Percentiles rank a stretch among this genome's conserved stretches.
Conservation (phyloP, 2,329 filamentous ascomycete species). For the Hypoxylon sp. region DNA sequence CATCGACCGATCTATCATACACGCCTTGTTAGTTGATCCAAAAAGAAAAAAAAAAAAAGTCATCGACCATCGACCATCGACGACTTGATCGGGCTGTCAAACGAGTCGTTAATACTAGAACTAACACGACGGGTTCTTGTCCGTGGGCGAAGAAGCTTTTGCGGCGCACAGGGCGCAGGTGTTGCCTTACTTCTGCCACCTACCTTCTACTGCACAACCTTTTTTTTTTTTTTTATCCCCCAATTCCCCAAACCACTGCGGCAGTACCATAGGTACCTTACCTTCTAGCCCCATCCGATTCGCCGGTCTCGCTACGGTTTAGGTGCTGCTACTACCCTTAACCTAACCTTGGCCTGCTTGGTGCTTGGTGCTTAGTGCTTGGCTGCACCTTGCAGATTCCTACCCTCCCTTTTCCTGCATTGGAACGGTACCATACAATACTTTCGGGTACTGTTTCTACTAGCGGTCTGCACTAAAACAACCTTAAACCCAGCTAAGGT, state of each 20-base stretch:
- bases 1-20: slow-evolving; percentile 1
- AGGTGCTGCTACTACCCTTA: slow-evolving; percentile 23
- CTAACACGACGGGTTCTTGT: slow-evolving; percentile 33
- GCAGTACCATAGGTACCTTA: neutral
- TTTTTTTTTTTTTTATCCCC: neutral
- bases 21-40: neutral
- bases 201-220: slow-evolving; percentile 5
- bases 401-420: slow-evolving; percentile 22
- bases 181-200: neutral
- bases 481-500: slow-evolving; percentile 41
- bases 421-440: slow-evolving; percentile 25
- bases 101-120: slow-evolving; percentile 21
- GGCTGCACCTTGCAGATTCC: slow-evolving; percentile 25
- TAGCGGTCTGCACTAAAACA: slow-evolving; percentile 38
- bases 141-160: slow-evolving; percentile 20
- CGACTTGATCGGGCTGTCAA: slow-evolving; percentile 4
- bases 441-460: slow-evolving; percentile 32
- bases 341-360: slow-evolving; percentile 13
- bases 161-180: slow-evolving; percentile 11
- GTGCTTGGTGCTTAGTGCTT: no score
- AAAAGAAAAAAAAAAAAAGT: neutral
- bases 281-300: slow-evolving; percentile 37
- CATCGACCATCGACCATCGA: neutral
- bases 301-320: slow-evolving; percentile 40
- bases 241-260: neutral